Base-by-base conservation (phyloP, 228 moss, liverwort and hornwort species). In the Sphagnum fallax region DNA sequence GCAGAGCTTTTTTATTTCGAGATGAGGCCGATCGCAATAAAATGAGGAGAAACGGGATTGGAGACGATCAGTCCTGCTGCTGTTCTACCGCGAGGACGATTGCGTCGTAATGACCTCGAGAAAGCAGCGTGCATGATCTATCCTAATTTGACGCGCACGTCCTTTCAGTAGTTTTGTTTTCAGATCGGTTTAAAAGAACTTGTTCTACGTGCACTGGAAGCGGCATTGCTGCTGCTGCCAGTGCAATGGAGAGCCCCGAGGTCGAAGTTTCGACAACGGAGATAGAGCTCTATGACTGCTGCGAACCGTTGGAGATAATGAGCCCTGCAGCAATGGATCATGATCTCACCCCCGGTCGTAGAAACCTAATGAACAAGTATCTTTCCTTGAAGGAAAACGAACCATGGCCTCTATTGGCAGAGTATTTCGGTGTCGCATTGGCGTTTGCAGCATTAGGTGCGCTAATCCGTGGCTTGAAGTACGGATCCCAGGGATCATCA, bases 301-400 rank as follows among this genome's bases (percentile, higher is more conserved):
- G 68, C 11, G 60, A 67, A 67, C 69, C 77, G 58, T 71, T 81
- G n/a, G 81, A 77, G 10, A 50, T 68, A 48, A 67, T 77, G 71
- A 69, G 77, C 59, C 81, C 81, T 32, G 32, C 32, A 32, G 32
- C 32, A 32, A 32, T 32, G 32, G 32, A 32, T 32, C 32, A 32
- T 32, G 32, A 32, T 32, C 32, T 32, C 32, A 32, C 32, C 59
- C 69, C 80, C 4, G 70, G 80, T 0, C 75, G 80, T 61, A 77
- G 77, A 75, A 77, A 75, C 70, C 70, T 83, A 53, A 83, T 83
- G 83, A 77, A 77, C 50, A 83, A 83, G 75, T 83, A 83, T 60
- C 80, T 83, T 0, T 69, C 77, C 55, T 69, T 83, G 4, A 80
- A 80, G 51, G 80, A 77, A 52, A 75, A 71, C 8, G 83, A 83